Evolutionary conservation across 805 yeast species (phyloP), one percentile per base, ranked within the genome.

Genomic region (Tetrapisispora phaffii): DNA sequence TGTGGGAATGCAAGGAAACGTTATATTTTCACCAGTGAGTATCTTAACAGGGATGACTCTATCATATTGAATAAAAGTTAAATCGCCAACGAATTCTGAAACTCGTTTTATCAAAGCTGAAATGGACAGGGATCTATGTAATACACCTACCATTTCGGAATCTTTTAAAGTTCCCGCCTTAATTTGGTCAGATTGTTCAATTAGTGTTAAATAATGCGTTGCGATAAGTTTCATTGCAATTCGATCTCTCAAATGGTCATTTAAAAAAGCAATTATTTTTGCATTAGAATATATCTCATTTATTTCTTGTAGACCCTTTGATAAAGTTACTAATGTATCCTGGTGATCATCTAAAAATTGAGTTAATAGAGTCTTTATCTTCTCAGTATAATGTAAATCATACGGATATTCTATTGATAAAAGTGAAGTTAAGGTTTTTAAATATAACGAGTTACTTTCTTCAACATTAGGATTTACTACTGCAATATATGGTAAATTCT

Each of bases 401-500:
- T 63, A 54, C 7, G 78, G 71, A 34, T 72, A 59, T 44, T 68
- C 60, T 39, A 71, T 66, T 2, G 68, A 57, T 21, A 75, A 54
- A 42, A 80, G 54, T 5, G 74, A 68, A 42, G 75, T 68, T 68
- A 87, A 74, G 2, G 95, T 81, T 46, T 77, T 71, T 50, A 86
- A 67, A 66, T 90, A 90, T 40, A 81, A 65, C 54, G 77, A 72
- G 67, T 87, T 86, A 20, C 85, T 81, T 53, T 77, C 77, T 10
- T 90, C 82, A 42, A 90, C 81, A 55, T 85, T 79, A 6, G 97
- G 97, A 59, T 90, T 90, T 49, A 90, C 65, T 45, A 88, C 82
- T 39, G 82, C 87, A 53, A 89, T 74, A 60, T 87, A 90, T 0
- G 96, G 96, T 44, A 90, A 67, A 37, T 74, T 69, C 50, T 90